Conservation (phyloP, 495 filamentous ascomycete species). For the Penicillium daleae region DNA sequence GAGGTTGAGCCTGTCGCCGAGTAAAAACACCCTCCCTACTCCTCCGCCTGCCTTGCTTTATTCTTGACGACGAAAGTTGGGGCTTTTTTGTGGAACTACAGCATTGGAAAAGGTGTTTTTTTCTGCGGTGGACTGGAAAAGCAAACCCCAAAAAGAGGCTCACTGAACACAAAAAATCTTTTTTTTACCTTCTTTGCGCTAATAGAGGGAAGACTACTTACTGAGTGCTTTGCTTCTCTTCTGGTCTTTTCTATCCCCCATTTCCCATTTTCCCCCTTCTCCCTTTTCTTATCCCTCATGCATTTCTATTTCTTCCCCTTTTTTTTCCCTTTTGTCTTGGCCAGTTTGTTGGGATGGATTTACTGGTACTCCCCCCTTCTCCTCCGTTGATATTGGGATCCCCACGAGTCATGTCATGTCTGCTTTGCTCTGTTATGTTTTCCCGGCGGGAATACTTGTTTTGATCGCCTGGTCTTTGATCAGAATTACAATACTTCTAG, state of each 20-base stretch:
- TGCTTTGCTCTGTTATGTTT: slow-evolving; percentile 25
- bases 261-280: background rate
- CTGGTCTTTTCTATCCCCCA: background rate
- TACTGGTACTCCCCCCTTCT: slow-evolving; percentile 23
- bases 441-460: slow-evolving; percentile 27
- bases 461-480: slow-evolving; percentile 18
- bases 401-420: slow-evolving; percentile 47
- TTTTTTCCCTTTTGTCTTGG: slow-evolving; percentile 21
- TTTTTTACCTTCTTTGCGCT: slow-evolving; percentile 32
- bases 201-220: slow-evolving; percentile 28
- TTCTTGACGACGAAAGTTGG: slow-evolving; percentile 8
- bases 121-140: slow-evolving; percentile 25
- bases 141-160: slow-evolving; percentile 16
- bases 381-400: slow-evolving; percentile 33
- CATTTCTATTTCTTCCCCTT: slow-evolving; percentile 25
- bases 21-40: slow-evolving; percentile 12
- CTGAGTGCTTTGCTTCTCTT: slow-evolving; percentile 27
- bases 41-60: background rate
- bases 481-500: slow-evolving; percentile 33
- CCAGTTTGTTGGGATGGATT: slow-evolving; percentile 32
- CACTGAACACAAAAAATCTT: slow-evolving; percentile 29
- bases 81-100: slow-evolving; percentile 22
- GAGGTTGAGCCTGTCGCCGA: slow-evolving; percentile 40
- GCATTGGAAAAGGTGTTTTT: slow-evolving; percentile 34
- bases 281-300: slow-evolving; percentile 15